phyloP scores from a whole-genome alignment of 306 rosid genomes.

The Sicyos baderoa region DNA sequence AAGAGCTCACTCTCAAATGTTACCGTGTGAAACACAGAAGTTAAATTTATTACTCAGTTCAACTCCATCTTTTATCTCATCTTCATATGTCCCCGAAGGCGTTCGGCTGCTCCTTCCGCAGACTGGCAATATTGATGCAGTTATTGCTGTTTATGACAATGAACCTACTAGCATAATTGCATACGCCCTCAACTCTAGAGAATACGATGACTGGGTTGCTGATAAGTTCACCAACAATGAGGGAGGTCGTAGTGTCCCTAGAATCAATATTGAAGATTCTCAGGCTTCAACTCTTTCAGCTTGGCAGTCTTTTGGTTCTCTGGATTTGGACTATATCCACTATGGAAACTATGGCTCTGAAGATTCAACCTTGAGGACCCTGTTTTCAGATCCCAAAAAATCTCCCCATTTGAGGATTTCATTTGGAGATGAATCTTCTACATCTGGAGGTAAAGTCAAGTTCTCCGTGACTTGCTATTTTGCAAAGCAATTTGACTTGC shows the following conservation, averaged over 20 bases:
- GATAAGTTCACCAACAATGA: constrained; percentile 46
- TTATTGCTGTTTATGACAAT: constrained; percentile 82
- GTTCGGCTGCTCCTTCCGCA: constrained; percentile 74
- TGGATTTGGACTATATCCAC: constrained; percentile 69
- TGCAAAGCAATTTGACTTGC: constrained; percentile 74
- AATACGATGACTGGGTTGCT: constrained; percentile 67
- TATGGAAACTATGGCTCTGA: constrained; percentile 69
- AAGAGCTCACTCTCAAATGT: constrained; percentile 41
- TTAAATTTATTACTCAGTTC: constrained; percentile 46
- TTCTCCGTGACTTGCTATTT: constrained; percentile 93
- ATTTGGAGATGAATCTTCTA: constrained; percentile 58
- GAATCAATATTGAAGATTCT: constrained; percentile 44
- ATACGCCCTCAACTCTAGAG: constrained; percentile 74
- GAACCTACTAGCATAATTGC: constrained; percentile 92
- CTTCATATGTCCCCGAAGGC: constrained; percentile 60
- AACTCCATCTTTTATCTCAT: constrained; percentile 56
- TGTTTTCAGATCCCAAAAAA: constrained; percentile 56
- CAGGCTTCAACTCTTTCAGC: constrained; percentile 52
- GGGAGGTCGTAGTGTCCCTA: constrained; percentile 34
- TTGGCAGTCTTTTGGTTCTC: constrained; percentile 59
- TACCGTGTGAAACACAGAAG: constrained; percentile 63
- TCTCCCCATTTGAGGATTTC: constrained; percentile 68
- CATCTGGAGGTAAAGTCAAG: constrained; percentile 60
- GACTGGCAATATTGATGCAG: constrained; percentile 44
- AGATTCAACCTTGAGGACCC: constrained; percentile 57